Conservation (phyloP, 148 eudicot genomes). For the Rhododendron ferrugineum region DNA sequence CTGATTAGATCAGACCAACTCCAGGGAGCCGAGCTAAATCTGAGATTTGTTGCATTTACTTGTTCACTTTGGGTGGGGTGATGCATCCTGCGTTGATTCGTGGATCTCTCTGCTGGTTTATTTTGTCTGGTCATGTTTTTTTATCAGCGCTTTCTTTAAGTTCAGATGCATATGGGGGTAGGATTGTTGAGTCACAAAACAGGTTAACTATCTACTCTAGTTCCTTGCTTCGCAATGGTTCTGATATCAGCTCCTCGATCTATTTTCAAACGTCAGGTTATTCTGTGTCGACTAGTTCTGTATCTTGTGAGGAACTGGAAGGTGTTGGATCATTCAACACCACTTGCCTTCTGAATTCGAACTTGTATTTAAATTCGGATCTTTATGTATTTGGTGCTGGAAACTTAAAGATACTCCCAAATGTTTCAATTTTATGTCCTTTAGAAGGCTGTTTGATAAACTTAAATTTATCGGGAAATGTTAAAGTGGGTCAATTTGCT, state of each 20-base stretch:
- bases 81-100: constrained; percentile 39
- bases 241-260: constrained; percentile 4
- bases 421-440: constrained; percentile 50
- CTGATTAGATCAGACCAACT: not conserved
- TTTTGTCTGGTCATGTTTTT: constrained; percentile 33
- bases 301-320: constrained; percentile 52
- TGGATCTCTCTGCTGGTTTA: constrained; percentile 38
- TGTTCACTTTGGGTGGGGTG: constrained; percentile 21
- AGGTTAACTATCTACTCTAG: constrained; percentile 12
- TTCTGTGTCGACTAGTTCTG: not conserved
- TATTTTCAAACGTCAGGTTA: constrained; percentile 12
- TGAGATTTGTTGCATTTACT: constrained; percentile 7
- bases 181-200: constrained; percentile 8
- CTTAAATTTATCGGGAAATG: constrained; percentile 60
- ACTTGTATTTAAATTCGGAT: constrained; percentile 40
- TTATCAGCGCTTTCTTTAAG: constrained; percentile 21
- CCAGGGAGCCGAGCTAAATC: constrained; percentile 2
- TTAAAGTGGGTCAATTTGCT: constrained; percentile 57
- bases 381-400: constrained; percentile 55
- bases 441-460: constrained; percentile 49
- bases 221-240: constrained; percentile 11
- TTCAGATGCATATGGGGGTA: constrained; percentile 2
- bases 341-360: constrained; percentile 60
- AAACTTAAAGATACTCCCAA: constrained; percentile 72
- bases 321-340: constrained; percentile 83